Conservation (phyloP, 2,329 filamentous ascomycete species). For the Furcasterigmium sp. region DNA sequence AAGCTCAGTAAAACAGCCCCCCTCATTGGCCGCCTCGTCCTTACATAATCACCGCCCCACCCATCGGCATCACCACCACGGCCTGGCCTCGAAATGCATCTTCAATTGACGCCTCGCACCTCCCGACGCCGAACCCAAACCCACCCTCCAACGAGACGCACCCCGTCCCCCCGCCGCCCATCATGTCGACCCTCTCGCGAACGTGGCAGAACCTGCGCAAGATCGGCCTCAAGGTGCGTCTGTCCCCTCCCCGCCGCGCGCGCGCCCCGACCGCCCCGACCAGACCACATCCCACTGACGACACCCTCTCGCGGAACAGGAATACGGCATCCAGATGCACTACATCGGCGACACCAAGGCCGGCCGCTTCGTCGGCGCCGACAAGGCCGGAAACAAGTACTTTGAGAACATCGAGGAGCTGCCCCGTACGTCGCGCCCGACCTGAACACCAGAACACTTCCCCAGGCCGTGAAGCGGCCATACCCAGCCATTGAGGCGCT, state of each 20-base stretch:
- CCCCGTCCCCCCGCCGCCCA: constrained; percentile 24
- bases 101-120: constrained; percentile 7
- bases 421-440: constrained; percentile 57
- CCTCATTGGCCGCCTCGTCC: constrained; percentile 9
- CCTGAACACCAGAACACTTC: neutral
- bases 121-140: constrained; percentile 10
- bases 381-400: constrained; percentile 95
- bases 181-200: constrained; percentile 87
- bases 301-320: constrained; percentile 76
- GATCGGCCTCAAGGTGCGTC: constrained; percentile 76
- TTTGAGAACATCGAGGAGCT: constrained; percentile 95
- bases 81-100: constrained; percentile 7
- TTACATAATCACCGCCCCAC: constrained; percentile 1
- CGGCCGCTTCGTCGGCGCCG: constrained; percentile 76
- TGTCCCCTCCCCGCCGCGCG: neutral
- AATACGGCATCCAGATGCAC: constrained; percentile 89
- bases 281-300: no score
- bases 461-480: neutral
- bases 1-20: constrained; percentile 8
- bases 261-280: constrained; percentile 15
- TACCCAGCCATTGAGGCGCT: constrained; percentile 4
- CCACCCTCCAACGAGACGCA: constrained; percentile 15
- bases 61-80: neutral
- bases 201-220: constrained; percentile 83
- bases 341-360: constrained; percentile 88